Evolutionary conservation across 768 basidiomycete species (phyloP), one percentile per base, ranked within the genome.

Genomic region (Naematelia encephala): DNA sequence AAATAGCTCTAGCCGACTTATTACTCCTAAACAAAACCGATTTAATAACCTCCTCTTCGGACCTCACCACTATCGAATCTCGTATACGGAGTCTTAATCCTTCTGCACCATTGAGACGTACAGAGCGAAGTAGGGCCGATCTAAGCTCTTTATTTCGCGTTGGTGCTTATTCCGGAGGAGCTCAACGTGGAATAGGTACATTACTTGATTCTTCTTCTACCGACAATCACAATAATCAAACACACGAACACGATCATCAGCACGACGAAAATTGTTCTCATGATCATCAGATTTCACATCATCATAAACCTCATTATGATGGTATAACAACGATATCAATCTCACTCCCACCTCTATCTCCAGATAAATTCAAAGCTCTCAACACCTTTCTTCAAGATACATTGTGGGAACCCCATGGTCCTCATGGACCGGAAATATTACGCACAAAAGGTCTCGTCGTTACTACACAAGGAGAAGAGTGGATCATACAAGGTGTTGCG

Each of bases 11-110:
- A 34, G 86, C 94, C 23, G 96, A 99, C 70, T 87, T 94, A 23
- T 82, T 98, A 34, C 78, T 99, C 25, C 79, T 99, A 26, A 99
- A 99, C 81, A 99, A 99, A 80, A 80, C 81, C 25, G 94, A 97
- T 69, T 80, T 97, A 8, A 86, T 85, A 1, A 69, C 82, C 0
- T 60, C 81, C 0, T 75, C 79, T 4, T 39, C 34, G 8, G 34
- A 54, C 57, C 13, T 53, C 54, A n/a, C 39, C 29, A 11, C 27
- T 48, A 21, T 30, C 58, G 13, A 53, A 56, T 4, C 22, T 51
- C 29, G 26, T 59, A 51, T 14, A 52, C 58, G 34, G 8, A 16
- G 8, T 8, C 8, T 39, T 16, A 39, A 39, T 16, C 34, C 34
- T 39, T 39, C 34, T 39, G 34, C 34, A 16, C 34, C 34, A 39